phyloP scores from a whole-genome alignment of 257 asterid genomes.

The Solanum clarkiae region DNA sequence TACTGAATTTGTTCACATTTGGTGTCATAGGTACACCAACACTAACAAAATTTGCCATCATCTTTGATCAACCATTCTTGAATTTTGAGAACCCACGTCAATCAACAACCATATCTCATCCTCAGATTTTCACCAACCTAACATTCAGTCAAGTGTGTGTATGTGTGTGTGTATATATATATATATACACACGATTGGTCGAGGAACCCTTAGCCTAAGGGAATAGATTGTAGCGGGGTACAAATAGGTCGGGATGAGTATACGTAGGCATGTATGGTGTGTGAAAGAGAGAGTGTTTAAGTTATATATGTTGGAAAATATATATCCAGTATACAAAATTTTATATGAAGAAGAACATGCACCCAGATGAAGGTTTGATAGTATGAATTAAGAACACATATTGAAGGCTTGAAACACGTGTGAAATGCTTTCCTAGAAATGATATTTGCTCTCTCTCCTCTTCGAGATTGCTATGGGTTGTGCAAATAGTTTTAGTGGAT shows the following conservation, averaged over 20 bases:
- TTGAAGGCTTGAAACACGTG: too few relatives aligned
- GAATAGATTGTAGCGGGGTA: not conserved
- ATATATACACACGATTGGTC: not conserved
- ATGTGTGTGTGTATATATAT: not conserved
- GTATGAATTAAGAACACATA: too few relatives aligned
- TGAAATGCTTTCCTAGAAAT: too few relatives aligned
- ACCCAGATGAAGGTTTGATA: too few relatives aligned
- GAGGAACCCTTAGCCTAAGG: not conserved
- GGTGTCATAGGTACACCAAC: not conserved
- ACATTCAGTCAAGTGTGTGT: not conserved
- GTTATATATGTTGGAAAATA: not conserved
- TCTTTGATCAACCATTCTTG: not conserved
- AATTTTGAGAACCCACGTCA: not conserved
- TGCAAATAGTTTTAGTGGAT: too few relatives aligned
- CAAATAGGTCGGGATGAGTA: not conserved
- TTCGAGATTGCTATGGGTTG: too few relatives aligned
- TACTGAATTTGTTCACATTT: not conserved
- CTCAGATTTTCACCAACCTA: not conserved
- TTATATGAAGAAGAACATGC: too few relatives aligned
- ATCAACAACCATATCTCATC: not conserved
- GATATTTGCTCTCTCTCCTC: too few relatives aligned
- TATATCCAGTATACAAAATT: too few relatives aligned
- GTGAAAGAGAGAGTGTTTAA: not conserved
- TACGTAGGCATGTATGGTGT: not conserved
- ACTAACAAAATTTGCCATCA: not conserved